A percentile compares a stretch with the other conserved stretches of the same genome.
These are phyloP conservation scores for Thermoascus crustaceus DNA, from an alignment of 2,329 filamentous ascomycete species.

Conservation along the genomic window DNA sequence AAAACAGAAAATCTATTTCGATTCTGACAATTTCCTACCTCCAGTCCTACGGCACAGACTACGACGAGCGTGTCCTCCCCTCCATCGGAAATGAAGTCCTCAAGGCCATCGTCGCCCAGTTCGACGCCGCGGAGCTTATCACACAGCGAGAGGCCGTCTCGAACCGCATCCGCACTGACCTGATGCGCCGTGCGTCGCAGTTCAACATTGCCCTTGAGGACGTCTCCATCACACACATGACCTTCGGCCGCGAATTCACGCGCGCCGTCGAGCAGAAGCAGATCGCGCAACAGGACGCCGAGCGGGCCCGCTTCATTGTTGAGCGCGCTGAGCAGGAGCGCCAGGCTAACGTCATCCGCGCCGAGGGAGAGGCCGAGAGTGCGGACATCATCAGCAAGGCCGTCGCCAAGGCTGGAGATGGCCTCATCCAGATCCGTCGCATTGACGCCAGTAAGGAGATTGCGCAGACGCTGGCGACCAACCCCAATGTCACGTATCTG, in stretches of 20 bases:
- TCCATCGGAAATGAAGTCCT: slow-evolving; percentile 99
- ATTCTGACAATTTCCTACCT: slow-evolving; percentile 3
- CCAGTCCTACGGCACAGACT: slow-evolving; percentile 93
- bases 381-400: slow-evolving; percentile 93
- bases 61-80: slow-evolving; percentile 95
- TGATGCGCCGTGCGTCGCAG: slow-evolving; percentile 84
- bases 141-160: slow-evolving; percentile 96
- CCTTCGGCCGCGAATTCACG: slow-evolving; percentile 97
- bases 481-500: slow-evolving; percentile 94
- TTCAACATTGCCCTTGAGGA: slow-evolving; percentile 99
- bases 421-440: slow-evolving; percentile 88
- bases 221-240: slow-evolving; percentile 99
- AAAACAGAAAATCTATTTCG: neutral
- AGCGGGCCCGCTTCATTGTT: slow-evolving; percentile 94
- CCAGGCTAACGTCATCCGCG: slow-evolving; percentile 95
- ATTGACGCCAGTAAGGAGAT: slow-evolving; percentile 97
- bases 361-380: slow-evolving; percentile 94
- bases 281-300: slow-evolving; percentile 97
- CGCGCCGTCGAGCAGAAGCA: slow-evolving; percentile 99
- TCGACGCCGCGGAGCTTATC: slow-evolving; percentile 97
- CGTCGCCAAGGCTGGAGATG: slow-evolving; percentile 86
- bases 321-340: slow-evolving; percentile 98
- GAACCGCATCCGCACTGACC: slow-evolving; percentile 84
- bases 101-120: slow-evolving; percentile 96
- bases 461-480: slow-evolving; percentile 75